Evolutionary conservation across 1,284 basidiomycete genomes (phyloP).

Genomic region (Fereydounia khargensis): DNA sequence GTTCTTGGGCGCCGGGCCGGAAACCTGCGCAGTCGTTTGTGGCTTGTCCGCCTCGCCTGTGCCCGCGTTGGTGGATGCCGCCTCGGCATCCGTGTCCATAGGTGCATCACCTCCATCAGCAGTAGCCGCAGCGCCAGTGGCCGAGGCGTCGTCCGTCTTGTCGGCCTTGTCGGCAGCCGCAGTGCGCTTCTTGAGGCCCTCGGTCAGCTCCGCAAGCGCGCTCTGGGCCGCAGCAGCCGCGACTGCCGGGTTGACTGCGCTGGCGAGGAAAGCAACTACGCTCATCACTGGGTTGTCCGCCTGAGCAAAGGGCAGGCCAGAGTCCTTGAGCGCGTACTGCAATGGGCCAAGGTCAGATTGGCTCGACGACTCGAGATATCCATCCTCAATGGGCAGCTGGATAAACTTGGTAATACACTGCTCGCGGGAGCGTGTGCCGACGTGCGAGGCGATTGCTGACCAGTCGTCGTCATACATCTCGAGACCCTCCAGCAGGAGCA

Average conservation of each 20-base stretch:
- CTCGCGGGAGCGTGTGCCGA: slow-evolving; percentile 83
- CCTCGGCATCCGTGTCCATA: slow-evolving; percentile 22
- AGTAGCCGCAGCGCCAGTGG: slow-evolving; percentile 53
- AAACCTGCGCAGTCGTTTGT: neutral
- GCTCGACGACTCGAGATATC: slow-evolving; percentile 66
- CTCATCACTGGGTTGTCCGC: slow-evolving; percentile 98
- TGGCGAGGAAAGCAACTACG: slow-evolving; percentile 93
- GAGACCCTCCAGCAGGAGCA: slow-evolving; percentile 85
- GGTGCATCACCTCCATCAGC: too few relatives aligned
- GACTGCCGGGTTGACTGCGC: slow-evolving; percentile 83
- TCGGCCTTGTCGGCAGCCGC: slow-evolving; percentile 7
- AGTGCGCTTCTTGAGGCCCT: slow-evolving; percentile 39
- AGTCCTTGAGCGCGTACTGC: slow-evolving; percentile 62
- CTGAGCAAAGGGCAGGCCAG: slow-evolving; percentile 74
- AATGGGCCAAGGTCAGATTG: slow-evolving; percentile 69
- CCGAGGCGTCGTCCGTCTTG: slow-evolving; percentile 61
- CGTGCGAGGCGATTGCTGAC: slow-evolving; percentile 86
- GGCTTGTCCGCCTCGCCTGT: neutral
- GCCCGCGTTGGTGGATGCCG: slow-evolving; percentile 4
- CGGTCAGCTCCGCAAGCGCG: slow-evolving; percentile 66
- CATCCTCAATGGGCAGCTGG: slow-evolving; percentile 93
- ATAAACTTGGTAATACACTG: slow-evolving; percentile 95
- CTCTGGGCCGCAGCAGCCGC: slow-evolving; percentile 91
- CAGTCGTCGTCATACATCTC: slow-evolving; percentile 99
- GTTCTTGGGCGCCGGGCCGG: slow-evolving; percentile 28